Base-by-base conservation (phyloP, 2,329 filamentous ascomycete genomes). In the Magnaporthiopsis incrustans region DNA sequence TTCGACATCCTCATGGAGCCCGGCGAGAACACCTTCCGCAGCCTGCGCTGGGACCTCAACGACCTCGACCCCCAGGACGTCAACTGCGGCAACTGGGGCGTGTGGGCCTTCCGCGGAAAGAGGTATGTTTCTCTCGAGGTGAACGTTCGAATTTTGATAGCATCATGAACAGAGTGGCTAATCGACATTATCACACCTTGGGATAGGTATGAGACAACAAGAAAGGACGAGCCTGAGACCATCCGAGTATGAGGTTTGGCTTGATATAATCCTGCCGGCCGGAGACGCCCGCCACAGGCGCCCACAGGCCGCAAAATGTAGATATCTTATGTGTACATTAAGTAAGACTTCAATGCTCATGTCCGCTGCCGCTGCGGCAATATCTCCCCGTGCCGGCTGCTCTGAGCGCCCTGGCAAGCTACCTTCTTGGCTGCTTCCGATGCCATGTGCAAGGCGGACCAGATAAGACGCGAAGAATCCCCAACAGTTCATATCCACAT, bases 31-130 rank as follows among this genome's bases (percentile, higher is more conserved):
- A 83, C 82, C 22, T 99, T 99, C 80, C 85, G 94, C 71, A 99
- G 95, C 78, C 77, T 97, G 74, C 83, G 94, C 71, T 99, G 96
- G 96, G 96, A 99, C 77, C 76, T 99, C 72, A 97, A 99, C 72
- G 96, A 99, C 73, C 79, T 95, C 68, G 95, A 97, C 74, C 93
- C 94, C 8, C 91, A 96, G 73, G 95, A 98, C 76, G 82, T 98
- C 67, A 97, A 89, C 70, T 96, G 92, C 72, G 94, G 95, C 64
- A 99, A 99, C 76, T 99, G 92, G 92, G 95, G 95, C 14, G 81
- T 97, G 2, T 99, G 96, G 92, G 92, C 89, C 18, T 99, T 99
- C 81, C 86, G 95, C 77, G 95, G 95, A 70, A 99, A 99, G 86
- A 89, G 94, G 86, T 97, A 85, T 22, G 44, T 53, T 50, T n/a